Evolutionary conservation across 177 flowering plant species (phyloP).

Genomic region (Vitis hybrid): DNA sequence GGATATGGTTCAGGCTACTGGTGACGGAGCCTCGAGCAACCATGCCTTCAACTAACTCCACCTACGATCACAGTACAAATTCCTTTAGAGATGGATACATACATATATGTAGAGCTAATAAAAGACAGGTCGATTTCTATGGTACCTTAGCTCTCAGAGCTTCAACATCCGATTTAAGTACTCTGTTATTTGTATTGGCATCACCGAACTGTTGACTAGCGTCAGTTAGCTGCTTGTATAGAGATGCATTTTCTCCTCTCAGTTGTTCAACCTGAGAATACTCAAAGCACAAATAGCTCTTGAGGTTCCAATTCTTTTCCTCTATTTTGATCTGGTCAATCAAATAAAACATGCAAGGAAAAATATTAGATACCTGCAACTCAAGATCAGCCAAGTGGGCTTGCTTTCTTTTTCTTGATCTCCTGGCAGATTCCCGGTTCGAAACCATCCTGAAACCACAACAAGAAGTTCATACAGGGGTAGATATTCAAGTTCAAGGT

Average conservation of each 20-base stretch:
- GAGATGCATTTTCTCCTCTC: conserved; percentile 50
- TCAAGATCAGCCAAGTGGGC: conserved; percentile 77
- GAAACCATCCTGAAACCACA: conserved; percentile 63
- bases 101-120: too few relatives aligned
- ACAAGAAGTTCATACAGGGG: neutral
- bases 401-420: conserved; percentile 85
- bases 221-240: conserved; percentile 58
- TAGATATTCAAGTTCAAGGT: neutral
- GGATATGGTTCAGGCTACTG: conserved; percentile 56
- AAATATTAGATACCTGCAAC: conserved; percentile 42
- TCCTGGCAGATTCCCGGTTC: conserved; percentile 82
- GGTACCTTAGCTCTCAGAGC: conserved; percentile 81
- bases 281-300: neutral
- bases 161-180: conserved; percentile 78
- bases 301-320: too few relatives aligned
- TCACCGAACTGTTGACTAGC: conserved; percentile 60
- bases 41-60: conserved; percentile 73
- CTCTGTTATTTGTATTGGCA: conserved; percentile 59
- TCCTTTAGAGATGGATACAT: neutral
- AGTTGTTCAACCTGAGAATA: conserved; percentile 60
- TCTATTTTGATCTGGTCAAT: too few relatives aligned
- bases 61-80: conserved; percentile 32
- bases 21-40: conserved; percentile 63
- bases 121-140: too few relatives aligned
- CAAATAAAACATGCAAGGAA: neutral